Evolutionary conservation across 345 rosid species (phyloP).

Genomic region (Jatropha curcas): DNA sequence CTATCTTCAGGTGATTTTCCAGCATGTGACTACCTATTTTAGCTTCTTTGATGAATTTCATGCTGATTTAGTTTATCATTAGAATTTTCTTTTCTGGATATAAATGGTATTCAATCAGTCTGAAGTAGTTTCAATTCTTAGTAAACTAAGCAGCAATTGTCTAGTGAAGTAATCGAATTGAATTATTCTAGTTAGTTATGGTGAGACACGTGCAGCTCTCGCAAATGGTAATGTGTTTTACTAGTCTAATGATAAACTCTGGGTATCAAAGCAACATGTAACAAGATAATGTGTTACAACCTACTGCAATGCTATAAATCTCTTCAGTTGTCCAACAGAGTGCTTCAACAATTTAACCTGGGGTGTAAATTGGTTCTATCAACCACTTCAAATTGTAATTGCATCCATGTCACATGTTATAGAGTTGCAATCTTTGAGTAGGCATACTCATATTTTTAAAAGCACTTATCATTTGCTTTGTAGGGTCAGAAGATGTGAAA

Average conservation of each 20-base stretch:
- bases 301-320: neutral
- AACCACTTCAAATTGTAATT: neutral
- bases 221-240: neutral
- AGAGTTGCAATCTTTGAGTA: conserved; percentile 1
- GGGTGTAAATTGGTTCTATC: neutral
- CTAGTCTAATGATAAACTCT: neutral
- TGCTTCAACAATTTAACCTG: neutral
- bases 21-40: conserved; percentile 7
- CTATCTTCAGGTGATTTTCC: conserved; percentile 50
- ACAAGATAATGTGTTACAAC: neutral
- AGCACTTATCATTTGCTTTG: conserved; percentile 10
- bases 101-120: neutral
- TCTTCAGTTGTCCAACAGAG: neutral
- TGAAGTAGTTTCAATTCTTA: neutral
- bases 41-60: conserved; percentile 5
- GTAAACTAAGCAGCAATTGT: neutral
- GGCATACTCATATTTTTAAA: neutral
- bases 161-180: neutral
- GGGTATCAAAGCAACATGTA: neutral
- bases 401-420: neutral
- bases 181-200: conserved; percentile 5
- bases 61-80: neutral
- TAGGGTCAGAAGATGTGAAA: conserved; percentile 63
- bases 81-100: neutral
- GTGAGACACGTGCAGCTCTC: neutral